These are phyloP conservation scores for Drechslerella stenobrocha DNA, from an alignment of 2,329 filamentous ascomycete species.

Conservation along the genomic window DNA sequence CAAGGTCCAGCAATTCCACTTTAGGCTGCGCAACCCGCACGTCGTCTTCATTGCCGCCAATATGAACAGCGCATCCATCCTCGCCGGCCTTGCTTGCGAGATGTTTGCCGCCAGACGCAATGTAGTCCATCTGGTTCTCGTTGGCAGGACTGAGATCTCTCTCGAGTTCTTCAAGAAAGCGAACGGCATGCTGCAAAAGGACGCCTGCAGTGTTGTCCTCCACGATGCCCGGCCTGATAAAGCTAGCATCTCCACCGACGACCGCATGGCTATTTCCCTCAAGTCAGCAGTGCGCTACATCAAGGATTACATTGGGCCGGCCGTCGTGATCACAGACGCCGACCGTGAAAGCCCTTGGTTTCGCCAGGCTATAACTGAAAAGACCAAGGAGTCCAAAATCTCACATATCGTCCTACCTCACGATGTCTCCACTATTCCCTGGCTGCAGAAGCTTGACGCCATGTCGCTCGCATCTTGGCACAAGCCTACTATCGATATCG, in stretches of 20 bases:
- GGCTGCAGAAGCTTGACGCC: slow-evolving; percentile 78
- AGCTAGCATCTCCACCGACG: slow-evolving; percentile 68
- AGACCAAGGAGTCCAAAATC: slow-evolving; percentile 61
- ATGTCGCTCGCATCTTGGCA: slow-evolving; percentile 78
- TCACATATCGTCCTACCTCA: slow-evolving; percentile 75
- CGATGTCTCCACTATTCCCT: slow-evolving; percentile 67
- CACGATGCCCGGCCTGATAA: slow-evolving; percentile 77
- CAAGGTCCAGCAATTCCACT: slow-evolving; percentile 27
- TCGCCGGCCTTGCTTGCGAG: slow-evolving; percentile 69
- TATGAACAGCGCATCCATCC: slow-evolving; percentile 51
- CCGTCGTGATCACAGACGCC: slow-evolving; percentile 73
- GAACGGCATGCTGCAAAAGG: slow-evolving; percentile 68
- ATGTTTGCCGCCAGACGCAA: slow-evolving; percentile 73
- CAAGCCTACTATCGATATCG: slow-evolving; percentile 74
- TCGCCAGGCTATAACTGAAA: slow-evolving; percentile 63
- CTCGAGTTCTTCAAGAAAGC: slow-evolving; percentile 71
- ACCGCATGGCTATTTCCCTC: slow-evolving; percentile 68
- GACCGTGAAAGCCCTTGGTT: slow-evolving; percentile 71
- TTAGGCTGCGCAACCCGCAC: slow-evolving; percentile 36
- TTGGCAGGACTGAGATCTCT: slow-evolving; percentile 72
- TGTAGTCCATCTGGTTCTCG: slow-evolving; percentile 77
- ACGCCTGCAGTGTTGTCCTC: slow-evolving; percentile 67
- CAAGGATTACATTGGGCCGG: slow-evolving; percentile 72
- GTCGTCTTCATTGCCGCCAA: slow-evolving; percentile 51
- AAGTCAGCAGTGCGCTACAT: slow-evolving; percentile 71